These are phyloP conservation scores for Diplodia seriata DNA, from an alignment of 2,329 filamentous ascomycete species.

Conservation along the genomic window DNA sequence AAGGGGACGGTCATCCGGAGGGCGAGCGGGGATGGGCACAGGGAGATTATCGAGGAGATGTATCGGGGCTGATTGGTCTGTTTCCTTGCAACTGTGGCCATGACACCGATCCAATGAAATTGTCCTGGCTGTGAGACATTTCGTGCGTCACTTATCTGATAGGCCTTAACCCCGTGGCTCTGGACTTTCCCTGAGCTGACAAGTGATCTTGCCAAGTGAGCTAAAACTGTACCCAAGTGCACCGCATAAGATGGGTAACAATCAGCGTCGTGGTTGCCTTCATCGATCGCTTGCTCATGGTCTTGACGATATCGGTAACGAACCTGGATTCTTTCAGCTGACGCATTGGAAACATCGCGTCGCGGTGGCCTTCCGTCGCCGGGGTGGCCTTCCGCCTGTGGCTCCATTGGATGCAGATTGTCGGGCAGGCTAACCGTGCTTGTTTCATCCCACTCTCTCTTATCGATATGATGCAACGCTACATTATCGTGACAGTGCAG, in stretches of 20 bases:
- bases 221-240: neutral
- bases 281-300: too few relatives aligned
- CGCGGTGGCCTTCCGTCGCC: neutral
- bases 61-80: neutral
- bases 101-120: neutral
- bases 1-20: neutral
- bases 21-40: conserved; percentile 1
- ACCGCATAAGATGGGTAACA: too few relatives aligned
- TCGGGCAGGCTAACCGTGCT: neutral
- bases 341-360: neutral
- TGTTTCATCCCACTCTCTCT: conserved; percentile 2
- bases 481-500: neutral
- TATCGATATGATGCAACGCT: conserved; percentile 8
- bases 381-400: neutral
- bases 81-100: too few relatives aligned
- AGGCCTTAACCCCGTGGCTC: too few relatives aligned
- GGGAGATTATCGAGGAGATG: neutral
- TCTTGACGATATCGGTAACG: too few relatives aligned
- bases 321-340: too few relatives aligned
- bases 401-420: neutral
- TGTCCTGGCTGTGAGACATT: too few relatives aligned
- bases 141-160: neutral
- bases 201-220: neutral
- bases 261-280: too few relatives aligned
- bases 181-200: too few relatives aligned